Base-by-base conservation (phyloP, 805 yeast species). In the Wickerhamomyces bovis region DNA sequence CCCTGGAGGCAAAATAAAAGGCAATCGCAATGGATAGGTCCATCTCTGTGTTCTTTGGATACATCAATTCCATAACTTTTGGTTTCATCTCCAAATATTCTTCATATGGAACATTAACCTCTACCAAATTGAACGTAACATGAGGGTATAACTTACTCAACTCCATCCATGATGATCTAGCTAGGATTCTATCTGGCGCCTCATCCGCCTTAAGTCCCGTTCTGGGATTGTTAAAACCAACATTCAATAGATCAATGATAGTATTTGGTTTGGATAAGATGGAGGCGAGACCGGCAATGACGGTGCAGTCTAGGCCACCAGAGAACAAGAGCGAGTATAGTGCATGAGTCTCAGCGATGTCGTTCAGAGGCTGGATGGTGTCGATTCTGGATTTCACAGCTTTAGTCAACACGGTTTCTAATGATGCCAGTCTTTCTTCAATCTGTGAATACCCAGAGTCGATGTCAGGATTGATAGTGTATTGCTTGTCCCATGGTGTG, bases 21-120 rank as follows among this genome's bases (percentile, higher is more conserved):
- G 99, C 99, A 50, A 92, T 80, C 1, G 97, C 97, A 44, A 94
- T 94, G 1, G 96, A 86, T 20, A 89, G 66, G 63, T 94, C 99
- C 98, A 94, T 94, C 53, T 89, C 98, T 0, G 97, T 89, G 39
- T 77, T 73, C 49, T 81, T 79, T 0, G 99, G 99, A 57, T 73
- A 81, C 75, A 94, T 94, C 39, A 92, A 67, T 22, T 74, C 68
- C 39, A 71, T 64, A 0, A 92, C 95, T 3, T 68, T 62, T 1
- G 69, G 64, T 44, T 73, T 75, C 33, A 76, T 76, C 3, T 57
- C 39, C 10, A 77, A 56, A 66, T 89, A 88, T 42, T 79, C 83
- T 6, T 76, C 77, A 57, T 84, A 90, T 1, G 85, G 67, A 2
- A 94, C 85, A 58, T 94, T 77, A 6, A 87, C 72, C 56, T 89